Conservation (phyloP, 176 grass and related monocot genomes). For the Microstegium vimineum region DNA sequence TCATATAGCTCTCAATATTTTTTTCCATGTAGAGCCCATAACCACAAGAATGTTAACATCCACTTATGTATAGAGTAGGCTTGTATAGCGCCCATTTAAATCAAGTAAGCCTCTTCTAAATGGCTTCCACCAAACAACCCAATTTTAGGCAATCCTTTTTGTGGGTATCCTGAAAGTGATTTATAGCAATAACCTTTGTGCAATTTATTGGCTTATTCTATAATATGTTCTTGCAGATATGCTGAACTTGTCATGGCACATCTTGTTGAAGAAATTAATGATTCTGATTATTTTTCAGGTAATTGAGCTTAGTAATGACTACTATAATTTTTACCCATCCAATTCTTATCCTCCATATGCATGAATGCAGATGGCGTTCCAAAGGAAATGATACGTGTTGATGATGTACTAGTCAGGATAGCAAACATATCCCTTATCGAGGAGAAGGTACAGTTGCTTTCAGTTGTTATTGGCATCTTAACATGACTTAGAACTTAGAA, state of each 20-base stretch:
- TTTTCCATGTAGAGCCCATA: not conserved
- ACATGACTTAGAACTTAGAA: not conserved
- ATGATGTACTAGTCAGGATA: constrained; percentile 81
- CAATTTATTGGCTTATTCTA: constrained; percentile 14
- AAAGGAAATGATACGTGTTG: constrained; percentile 71
- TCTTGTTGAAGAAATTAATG: constrained; percentile 70
- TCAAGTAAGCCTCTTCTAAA: not conserved
- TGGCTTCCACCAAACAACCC: not conserved
- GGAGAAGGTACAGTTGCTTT: constrained; percentile 68
- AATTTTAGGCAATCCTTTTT: not conserved
- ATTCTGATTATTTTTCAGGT: constrained; percentile 73
- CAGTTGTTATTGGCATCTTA: constrained; percentile 2
- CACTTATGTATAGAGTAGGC: not conserved
- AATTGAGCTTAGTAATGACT: constrained; percentile 23
- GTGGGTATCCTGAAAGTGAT: not conserved
- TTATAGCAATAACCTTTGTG: not conserved
- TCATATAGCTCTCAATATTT: not conserved
- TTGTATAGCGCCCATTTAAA: not conserved
- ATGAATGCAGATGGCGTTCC: constrained; percentile 86
- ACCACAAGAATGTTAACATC: not conserved
- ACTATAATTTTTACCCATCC: constrained; percentile 21
- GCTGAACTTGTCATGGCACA: constrained; percentile 82
- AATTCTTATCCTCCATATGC: constrained; percentile 29
- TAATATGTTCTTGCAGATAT: constrained; percentile 65
- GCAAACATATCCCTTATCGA: constrained; percentile 83